Evolutionary conservation across 1,139 yeast species (phyloP).

Genomic region (Sugiyamaella pinicola): DNA sequence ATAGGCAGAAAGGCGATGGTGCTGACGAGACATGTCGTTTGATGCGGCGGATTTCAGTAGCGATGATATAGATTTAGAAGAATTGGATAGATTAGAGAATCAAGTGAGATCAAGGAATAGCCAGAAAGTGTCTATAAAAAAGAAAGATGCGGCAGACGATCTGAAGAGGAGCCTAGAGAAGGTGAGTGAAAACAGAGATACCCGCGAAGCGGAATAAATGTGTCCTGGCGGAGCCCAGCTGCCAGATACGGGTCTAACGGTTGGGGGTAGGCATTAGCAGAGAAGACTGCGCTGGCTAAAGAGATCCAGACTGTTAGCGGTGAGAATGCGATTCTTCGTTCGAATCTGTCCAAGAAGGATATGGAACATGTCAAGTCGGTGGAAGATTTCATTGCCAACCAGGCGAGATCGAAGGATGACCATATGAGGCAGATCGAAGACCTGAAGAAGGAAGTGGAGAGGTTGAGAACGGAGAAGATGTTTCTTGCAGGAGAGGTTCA

Average conservation of each 20-base stretch:
- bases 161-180: slow-evolving; percentile 6
- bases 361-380: slow-evolving; percentile 50
- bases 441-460: slow-evolving; percentile 52
- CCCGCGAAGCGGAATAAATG: not conserved
- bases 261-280: slow-evolving; percentile 9
- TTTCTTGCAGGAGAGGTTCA: slow-evolving; percentile 54
- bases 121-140: not conserved
- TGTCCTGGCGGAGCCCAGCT: slow-evolving; percentile 7
- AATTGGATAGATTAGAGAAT: slow-evolving; percentile 22
- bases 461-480: slow-evolving; percentile 69
- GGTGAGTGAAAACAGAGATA: not conserved
- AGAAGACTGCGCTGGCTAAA: slow-evolving; percentile 36
- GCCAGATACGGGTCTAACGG: slow-evolving; percentile 9
- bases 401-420: slow-evolving; percentile 41
- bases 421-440: slow-evolving; percentile 49
- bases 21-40: slow-evolving; percentile 11
- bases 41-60: slow-evolving; percentile 41
- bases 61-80: slow-evolving; percentile 31
- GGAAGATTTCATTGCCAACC: slow-evolving; percentile 47
- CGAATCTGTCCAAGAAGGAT: slow-evolving; percentile 58
- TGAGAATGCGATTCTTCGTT: slow-evolving; percentile 72
- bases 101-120: not conserved
- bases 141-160: slow-evolving; percentile 5
- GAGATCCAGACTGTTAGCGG: slow-evolving; percentile 46
- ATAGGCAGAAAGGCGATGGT: not conserved